Conservation (phyloP, 345 rosid species). For the Atalantia buxifolia region DNA sequence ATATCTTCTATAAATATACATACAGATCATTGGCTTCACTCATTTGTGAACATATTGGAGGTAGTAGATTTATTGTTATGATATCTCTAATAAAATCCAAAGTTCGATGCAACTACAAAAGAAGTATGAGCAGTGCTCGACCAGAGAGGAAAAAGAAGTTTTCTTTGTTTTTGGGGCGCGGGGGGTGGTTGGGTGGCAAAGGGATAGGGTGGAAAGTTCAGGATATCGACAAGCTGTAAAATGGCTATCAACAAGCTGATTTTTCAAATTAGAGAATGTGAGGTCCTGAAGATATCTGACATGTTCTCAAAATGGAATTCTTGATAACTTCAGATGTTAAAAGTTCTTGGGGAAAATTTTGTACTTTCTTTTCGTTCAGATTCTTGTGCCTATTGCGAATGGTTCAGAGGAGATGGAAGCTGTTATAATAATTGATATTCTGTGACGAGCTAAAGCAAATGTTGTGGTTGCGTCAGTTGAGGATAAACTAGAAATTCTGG, state of each 20-base stretch:
- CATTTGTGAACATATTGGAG: neutral
- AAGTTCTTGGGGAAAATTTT: neutral
- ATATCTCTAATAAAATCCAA: neutral
- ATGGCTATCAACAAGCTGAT: neutral
- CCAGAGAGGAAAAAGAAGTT: too few species aligned
- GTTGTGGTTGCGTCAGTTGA: conserved; percentile 90
- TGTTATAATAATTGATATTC: conserved; percentile 65
- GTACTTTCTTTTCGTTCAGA: conserved; percentile 35
- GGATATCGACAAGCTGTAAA: too few species aligned
- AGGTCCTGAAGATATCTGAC: neutral
- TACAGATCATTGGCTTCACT: neutral
- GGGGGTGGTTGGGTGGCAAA: neutral
- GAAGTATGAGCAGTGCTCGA: neutral
- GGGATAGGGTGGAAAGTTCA: too few species aligned
- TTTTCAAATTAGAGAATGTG: neutral
- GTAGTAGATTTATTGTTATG: neutral
- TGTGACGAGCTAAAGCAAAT: conserved; percentile 82
- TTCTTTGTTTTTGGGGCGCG: neutral
- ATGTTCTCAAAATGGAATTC: neutral
- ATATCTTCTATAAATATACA: neutral
- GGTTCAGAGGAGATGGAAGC: conserved; percentile 99
- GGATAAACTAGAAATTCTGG: conserved; percentile 67
- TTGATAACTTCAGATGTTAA: neutral
- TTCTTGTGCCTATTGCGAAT: conserved; percentile 86
- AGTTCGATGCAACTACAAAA: neutral